Conservation (phyloP, 805 yeast genomes). For the Saturnispora kantuleensis region DNA sequence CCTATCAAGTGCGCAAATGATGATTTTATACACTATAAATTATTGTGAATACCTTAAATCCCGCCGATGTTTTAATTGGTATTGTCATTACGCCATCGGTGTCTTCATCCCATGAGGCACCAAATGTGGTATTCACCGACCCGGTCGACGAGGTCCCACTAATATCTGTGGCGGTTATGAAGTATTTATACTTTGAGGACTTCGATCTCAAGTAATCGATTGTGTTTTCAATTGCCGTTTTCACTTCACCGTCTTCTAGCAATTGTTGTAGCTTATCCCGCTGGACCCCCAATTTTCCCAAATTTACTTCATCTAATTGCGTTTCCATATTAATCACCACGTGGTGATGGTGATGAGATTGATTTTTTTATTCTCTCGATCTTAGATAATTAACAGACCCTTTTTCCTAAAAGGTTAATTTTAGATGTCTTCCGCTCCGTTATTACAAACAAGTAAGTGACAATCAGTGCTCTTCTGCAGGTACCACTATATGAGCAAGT, state of each 20-base stretch:
- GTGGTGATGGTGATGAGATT: not conserved
- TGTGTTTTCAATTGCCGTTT: slow-evolving; percentile 24
- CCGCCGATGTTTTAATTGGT: slow-evolving; percentile 21
- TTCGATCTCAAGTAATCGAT: slow-evolving; percentile 30
- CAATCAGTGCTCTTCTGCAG: no score
- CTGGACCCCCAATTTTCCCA: not conserved
- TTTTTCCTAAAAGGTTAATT: no score
- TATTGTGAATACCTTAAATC: slow-evolving; percentile 11
- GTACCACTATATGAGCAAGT: no score
- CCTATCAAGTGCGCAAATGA: not conserved
- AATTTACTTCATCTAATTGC: slow-evolving; percentile 1
- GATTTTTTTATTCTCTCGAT: not conserved
- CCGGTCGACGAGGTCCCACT: slow-evolving; percentile 17
- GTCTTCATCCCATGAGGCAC: slow-evolving; percentile 46
- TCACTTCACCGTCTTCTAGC: not conserved
- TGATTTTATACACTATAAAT: not conserved
- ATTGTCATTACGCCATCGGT: slow-evolving; percentile 42
- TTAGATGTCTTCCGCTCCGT: slow-evolving; percentile 59
- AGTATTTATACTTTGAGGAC: slow-evolving; percentile 49
- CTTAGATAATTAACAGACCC: not conserved
- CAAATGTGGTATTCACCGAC: slow-evolving; percentile 31
- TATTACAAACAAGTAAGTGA: slow-evolving; percentile 56
- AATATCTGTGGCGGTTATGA: slow-evolving; percentile 36
- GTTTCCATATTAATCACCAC: slow-evolving; percentile 1
- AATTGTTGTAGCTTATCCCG: no score